phyloP scores from a whole-genome alignment of 1,284 basidiomycete genomes.

The Coniferiporia sulphurascens region DNA sequence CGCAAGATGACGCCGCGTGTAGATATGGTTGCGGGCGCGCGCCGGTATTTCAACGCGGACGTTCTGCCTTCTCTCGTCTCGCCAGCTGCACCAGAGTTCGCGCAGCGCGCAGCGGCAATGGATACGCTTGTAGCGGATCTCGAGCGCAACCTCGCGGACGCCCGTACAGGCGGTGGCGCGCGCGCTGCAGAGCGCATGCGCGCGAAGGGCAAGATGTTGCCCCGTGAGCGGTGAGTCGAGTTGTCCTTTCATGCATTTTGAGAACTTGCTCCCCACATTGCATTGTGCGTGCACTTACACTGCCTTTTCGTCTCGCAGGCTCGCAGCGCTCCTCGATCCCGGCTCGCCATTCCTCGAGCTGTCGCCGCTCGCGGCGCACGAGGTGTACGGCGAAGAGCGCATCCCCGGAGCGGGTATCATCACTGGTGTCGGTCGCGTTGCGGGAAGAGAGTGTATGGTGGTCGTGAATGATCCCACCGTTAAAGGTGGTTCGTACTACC shows the following conservation, averaged over 20 bases:
- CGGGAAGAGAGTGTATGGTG: constrained; percentile 82
- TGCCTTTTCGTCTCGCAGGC: constrained; percentile 31
- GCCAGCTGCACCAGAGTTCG: constrained; percentile 65
- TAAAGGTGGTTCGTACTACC: constrained; percentile 92
- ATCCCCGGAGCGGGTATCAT: constrained; percentile 90
- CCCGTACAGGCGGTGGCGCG: constrained; percentile 56
- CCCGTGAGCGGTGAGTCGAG: constrained; percentile 69
- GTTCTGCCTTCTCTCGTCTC: constrained; percentile 70
- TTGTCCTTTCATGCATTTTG: neutral
- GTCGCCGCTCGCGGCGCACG: constrained; percentile 81
- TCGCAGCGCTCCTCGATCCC: constrained; percentile 73
- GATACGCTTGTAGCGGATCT: constrained; percentile 60
- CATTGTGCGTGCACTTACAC: neutral
- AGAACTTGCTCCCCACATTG: neutral
- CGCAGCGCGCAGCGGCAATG: constrained; percentile 61
- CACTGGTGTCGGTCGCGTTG: constrained; percentile 81
- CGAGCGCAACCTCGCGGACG: constrained; percentile 50
- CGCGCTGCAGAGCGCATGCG: constrained; percentile 77
- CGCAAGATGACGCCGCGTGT: too few relatives aligned
- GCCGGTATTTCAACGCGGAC: constrained; percentile 33
- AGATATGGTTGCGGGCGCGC: neutral
- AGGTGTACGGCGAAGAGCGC: constrained; percentile 74
- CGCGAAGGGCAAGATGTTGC: constrained; percentile 80
- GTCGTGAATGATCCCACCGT: constrained; percentile 94
- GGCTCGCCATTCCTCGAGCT: constrained; percentile 90